These are phyloP conservation scores for Strobilomyces dryophilus DNA, from an alignment of 768 basidiomycete genomes.

Conservation along the genomic window DNA sequence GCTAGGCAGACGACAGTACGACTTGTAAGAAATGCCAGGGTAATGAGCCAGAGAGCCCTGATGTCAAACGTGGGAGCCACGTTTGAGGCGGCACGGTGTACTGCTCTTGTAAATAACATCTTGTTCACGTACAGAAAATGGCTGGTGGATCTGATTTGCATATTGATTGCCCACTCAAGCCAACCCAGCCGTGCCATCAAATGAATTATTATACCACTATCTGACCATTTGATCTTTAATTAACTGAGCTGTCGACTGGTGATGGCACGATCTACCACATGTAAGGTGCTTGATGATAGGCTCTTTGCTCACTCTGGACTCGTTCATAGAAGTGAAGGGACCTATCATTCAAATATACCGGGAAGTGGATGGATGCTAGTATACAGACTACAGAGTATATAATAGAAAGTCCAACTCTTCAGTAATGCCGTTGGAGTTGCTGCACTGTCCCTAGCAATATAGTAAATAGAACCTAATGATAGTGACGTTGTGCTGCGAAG, in stretches of 20 bases:
- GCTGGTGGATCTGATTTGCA: neutral
- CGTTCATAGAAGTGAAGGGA: too few relatives aligned
- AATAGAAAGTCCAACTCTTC: too few relatives aligned
- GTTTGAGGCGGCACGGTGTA: neutral
- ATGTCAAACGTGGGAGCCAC: neutral
- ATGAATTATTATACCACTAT: neutral
- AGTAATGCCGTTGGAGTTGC: too few relatives aligned
- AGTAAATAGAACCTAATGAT: slow-evolving; percentile 14
- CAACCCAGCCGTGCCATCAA: neutral
- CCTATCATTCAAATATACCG: too few relatives aligned
- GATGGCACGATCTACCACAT: neutral
- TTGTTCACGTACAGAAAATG: neutral
- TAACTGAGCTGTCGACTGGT: neutral
- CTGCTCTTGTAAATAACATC: neutral
- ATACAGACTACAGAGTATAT: too few relatives aligned
- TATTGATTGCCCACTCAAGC: neutral
- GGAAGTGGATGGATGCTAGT: too few relatives aligned
- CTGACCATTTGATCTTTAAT: neutral
- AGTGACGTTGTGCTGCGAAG: slow-evolving; percentile 16
- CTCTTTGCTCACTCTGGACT: neutral
- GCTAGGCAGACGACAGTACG: too few relatives aligned
- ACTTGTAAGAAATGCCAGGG: neutral
- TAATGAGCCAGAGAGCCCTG: neutral
- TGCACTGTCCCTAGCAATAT: slow-evolving; percentile 17
- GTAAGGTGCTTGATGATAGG: neutral